These are phyloP conservation scores for Chaetomiaceae sp. DNA, from an alignment of 2,329 filamentous ascomycete genomes.

Conservation along the genomic window DNA sequence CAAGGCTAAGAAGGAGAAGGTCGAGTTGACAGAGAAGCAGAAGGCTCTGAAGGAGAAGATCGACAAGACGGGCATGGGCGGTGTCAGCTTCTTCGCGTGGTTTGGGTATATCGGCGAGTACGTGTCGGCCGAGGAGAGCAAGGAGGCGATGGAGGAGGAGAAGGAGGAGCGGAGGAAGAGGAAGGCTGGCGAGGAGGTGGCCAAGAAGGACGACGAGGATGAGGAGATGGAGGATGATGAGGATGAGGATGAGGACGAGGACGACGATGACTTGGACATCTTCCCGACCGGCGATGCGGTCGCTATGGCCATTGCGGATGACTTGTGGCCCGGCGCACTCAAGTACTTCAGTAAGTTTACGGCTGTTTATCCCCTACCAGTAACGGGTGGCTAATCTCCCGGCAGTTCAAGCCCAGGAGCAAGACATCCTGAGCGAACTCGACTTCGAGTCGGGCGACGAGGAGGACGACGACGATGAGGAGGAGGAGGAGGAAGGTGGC, in stretches of 20 bases:
- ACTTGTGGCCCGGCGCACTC: conserved; percentile 82
- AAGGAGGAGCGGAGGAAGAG: conserved; percentile 50
- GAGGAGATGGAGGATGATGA: conserved; percentile 48
- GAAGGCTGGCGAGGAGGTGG: conserved; percentile 48
- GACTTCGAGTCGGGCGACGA: conserved; percentile 65
- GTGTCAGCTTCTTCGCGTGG: conserved; percentile 80
- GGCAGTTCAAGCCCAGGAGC: conserved; percentile 65
- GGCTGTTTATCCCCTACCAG: conserved; percentile 10
- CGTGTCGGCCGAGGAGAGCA: conserved; percentile 68
- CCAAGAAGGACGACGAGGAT: conserved; percentile 44
- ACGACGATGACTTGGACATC: conserved; percentile 70
- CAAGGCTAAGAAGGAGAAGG: conserved; percentile 33
- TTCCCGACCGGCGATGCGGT: conserved; percentile 85
- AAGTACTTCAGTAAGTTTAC: conserved; percentile 78
- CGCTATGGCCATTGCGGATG: conserved; percentile 75
- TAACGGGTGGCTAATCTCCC: conserved; percentile 34
- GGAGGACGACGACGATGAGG: conserved; percentile 50
- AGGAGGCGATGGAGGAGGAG: conserved; percentile 56
- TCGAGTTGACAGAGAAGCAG: conserved; percentile 44
- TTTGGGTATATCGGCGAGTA: conserved; percentile 74
- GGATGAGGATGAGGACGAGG: conserved; percentile 56
- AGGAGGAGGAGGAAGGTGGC: conserved; percentile 32
- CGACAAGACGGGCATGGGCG: conserved; percentile 58
- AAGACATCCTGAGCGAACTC: conserved; percentile 61
- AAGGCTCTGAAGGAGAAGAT: conserved; percentile 52